A percentile compares a stretch with the other conserved stretches of the same genome.
These are phyloP conservation scores for Neonectria sp. DNA, from an alignment of 2,329 filamentous ascomycete genomes.

Conservation along the genomic window DNA sequence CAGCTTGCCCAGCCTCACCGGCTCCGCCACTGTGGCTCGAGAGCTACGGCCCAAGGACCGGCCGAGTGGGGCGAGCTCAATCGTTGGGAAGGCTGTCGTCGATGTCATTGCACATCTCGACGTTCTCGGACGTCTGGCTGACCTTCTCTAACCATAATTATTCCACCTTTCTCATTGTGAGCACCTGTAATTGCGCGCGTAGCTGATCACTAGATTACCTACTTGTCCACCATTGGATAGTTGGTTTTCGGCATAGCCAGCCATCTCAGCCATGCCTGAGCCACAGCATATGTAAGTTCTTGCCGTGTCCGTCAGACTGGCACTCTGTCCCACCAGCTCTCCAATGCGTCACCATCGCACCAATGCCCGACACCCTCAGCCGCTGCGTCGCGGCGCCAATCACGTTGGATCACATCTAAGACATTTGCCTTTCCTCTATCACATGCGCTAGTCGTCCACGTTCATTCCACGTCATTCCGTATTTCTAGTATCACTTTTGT, in stretches of 20 bases:
- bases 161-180: conserved; percentile 28
- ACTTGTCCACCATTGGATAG: background rate
- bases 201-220: background rate
- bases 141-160: conserved; percentile 37
- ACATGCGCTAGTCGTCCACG: conserved; percentile 37
- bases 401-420: conserved; percentile 34
- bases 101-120: conserved; percentile 42
- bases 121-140: conserved; percentile 31
- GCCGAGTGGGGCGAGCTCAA: conserved; percentile 41
- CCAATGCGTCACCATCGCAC: conserved; percentile 49
- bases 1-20: background rate
- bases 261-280: conserved; percentile 46
- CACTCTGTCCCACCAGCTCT: conserved; percentile 30
- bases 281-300: conserved; percentile 54
- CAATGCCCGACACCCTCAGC: conserved; percentile 42
- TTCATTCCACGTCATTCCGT: conserved; percentile 22
- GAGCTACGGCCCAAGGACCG: conserved; percentile 4
- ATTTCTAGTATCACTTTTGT: conserved; percentile 18
- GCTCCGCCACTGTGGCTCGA: conserved; percentile 17
- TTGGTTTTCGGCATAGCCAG: conserved; percentile 28
- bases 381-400: conserved; percentile 38
- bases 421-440: conserved; percentile 37
- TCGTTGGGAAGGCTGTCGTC: conserved; percentile 44
- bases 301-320: conserved; percentile 6
- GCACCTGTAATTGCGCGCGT: conserved; percentile 16